Evolutionary conservation across 2,329 filamentous ascomycete species (phyloP).

Genomic region (Lachnellula cervina): DNA sequence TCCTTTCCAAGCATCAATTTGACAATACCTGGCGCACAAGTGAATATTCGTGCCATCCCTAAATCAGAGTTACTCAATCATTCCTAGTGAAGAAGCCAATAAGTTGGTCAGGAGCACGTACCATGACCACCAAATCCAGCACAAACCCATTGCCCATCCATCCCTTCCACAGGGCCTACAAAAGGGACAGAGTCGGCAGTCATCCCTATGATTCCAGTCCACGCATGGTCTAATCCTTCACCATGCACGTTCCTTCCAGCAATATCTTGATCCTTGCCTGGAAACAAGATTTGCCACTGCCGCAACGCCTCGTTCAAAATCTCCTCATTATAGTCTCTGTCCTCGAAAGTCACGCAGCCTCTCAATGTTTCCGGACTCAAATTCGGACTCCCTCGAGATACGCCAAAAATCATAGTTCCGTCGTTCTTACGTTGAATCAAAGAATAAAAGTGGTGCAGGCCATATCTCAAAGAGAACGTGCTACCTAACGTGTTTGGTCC

Average conservation of each 20-base stretch:
- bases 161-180: slow-evolving; percentile 37
- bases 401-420: slow-evolving; percentile 38
- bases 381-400: slow-evolving; percentile 38
- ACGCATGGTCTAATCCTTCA: slow-evolving; percentile 41
- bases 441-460: slow-evolving; percentile 44
- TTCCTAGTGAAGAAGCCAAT: neutral
- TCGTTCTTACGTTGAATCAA: slow-evolving; percentile 42
- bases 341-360: slow-evolving; percentile 35
- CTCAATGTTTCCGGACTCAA: slow-evolving; percentile 30
- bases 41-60: slow-evolving; percentile 42
- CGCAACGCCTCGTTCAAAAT: slow-evolving; percentile 35
- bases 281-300: slow-evolving; percentile 35
- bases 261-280: slow-evolving; percentile 17
- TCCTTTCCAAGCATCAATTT: slow-evolving; percentile 37
- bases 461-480: slow-evolving; percentile 43
- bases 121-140: slow-evolving; percentile 48
- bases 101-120: slow-evolving; percentile 19
- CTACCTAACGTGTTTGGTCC: slow-evolving; percentile 32
- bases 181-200: slow-evolving; percentile 43
- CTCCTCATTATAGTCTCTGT: slow-evolving; percentile 37
- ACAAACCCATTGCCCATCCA: slow-evolving; percentile 43
- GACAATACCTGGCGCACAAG: slow-evolving; percentile 40
- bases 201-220: slow-evolving; percentile 45
- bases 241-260: slow-evolving; percentile 29
- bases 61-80: neutral